Evolutionary conservation across 495 filamentous ascomycete species (phyloP).

Genomic region (Alectoria sarmentosa): DNA sequence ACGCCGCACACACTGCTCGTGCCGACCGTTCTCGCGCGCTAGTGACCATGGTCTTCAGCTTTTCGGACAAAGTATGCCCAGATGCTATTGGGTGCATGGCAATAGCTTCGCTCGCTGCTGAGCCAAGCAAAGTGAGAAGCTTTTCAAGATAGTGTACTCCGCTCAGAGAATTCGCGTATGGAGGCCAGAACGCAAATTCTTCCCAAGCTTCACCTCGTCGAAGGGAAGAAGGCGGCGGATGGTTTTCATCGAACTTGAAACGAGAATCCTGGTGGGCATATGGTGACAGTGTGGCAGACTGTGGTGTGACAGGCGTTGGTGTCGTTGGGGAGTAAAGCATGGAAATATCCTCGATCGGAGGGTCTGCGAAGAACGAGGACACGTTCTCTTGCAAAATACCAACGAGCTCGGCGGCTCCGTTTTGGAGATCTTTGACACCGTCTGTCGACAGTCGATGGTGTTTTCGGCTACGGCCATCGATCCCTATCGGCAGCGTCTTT

Average conservation of each 20-base stretch:
- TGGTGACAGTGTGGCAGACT: slow-evolving; percentile 35
- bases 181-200: slow-evolving; percentile 95
- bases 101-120: slow-evolving; percentile 81
- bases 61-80: slow-evolving; percentile 52
- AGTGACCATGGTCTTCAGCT: slow-evolving; percentile 62
- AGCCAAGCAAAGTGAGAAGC: slow-evolving; percentile 71
- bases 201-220: slow-evolving; percentile 78
- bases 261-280: slow-evolving; percentile 52
- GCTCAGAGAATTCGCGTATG: slow-evolving; percentile 81
- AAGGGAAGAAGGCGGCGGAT: slow-evolving; percentile 69
- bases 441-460: slow-evolving; percentile 76
- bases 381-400: slow-evolving; percentile 73
- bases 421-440: slow-evolving; percentile 63
- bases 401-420: slow-evolving; percentile 71
- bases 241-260: slow-evolving; percentile 71
- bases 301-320: slow-evolving; percentile 42
- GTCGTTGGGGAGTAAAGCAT: slow-evolving; percentile 72
- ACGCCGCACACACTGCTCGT: slow-evolving; percentile 70
- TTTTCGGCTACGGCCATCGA: slow-evolving; percentile 72
- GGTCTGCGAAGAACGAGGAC: slow-evolving; percentile 75
- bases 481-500: slow-evolving; percentile 69
- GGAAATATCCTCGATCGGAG: slow-evolving; percentile 84
- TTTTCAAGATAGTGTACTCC: slow-evolving; percentile 79
- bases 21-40: slow-evolving; percentile 77
- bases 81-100: slow-evolving; percentile 56